Base-by-base conservation (phyloP, 1,284 basidiomycete species). In the Sutorius eximius region DNA sequence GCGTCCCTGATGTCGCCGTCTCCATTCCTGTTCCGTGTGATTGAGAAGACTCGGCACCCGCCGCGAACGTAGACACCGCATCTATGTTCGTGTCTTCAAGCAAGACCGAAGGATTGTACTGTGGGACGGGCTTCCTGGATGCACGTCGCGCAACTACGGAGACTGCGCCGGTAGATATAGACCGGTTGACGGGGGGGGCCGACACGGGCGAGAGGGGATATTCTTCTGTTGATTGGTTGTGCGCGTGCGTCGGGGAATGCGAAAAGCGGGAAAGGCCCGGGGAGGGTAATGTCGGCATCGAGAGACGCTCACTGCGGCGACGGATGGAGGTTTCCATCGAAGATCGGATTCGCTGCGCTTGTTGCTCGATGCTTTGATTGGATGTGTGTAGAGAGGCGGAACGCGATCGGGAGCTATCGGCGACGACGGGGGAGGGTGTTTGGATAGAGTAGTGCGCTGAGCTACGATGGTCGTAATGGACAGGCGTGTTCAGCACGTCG, bases 81-180 rank as follows among this genome's bases (percentile, higher is more conserved):
- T 68, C 69, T 37, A 46, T 29, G 16, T 48, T 58, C 29, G 47
- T 38, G 44, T 59, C 57, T 52, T 71, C 68, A 24, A 46, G 32
- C 32, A 65, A 46, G 48, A 64, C 56, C 33, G 65, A 66, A 22
- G 70, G 61, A 56, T 74, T 68, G 58, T 82, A 78, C 24, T 70
- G 66, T 16, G 78, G 78, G 18, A 78, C 77, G 2, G 78, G 77
- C 65, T 79, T 79, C 46, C 75, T 68, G 22, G 75, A 66, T 47
- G 69, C 65, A 27, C 72, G 73, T 5, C 66, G 71, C 49, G 51
- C 38, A 15, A 32, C 34, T 36, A 44, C 34, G 27, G 68, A 59
- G 20, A 47, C 49, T 1, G 57, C 56, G 45, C 65, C 52, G 32
- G 55, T 59, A 15, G 68, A 67, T 6, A 63, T 37, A 22, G 68